Base-by-base conservation (phyloP, 257 asterid species). In the Solanum pennellii region DNA sequence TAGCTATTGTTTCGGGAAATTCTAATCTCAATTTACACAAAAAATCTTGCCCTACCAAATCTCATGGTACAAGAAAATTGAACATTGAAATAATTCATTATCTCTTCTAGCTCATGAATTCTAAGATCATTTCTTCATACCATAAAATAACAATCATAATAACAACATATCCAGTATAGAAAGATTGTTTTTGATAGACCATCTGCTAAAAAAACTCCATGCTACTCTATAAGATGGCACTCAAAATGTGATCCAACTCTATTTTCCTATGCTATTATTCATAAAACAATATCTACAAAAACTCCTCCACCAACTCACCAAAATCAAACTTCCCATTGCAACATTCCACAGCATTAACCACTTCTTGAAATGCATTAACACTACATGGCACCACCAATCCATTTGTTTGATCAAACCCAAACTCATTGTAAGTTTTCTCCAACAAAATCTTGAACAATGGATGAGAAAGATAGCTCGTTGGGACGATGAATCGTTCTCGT, bases 371-470 rank as follows among this genome's bases (percentile, higher is more conserved):
- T 44, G 95, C 90, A 45, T 84, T 62, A 18, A 94, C 96, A 87
- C 98, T 94, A 41, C 98, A 95, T 7, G 99, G 97, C 20, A 96
- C 90, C 27, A 93, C 93, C 0, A 96, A 91, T 1, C 98, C 96
- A 66, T 86, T 88, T 12, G 89, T 88, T 20, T 94, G 96, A 15
- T 72, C 88, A 65, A 94, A 94, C 11, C 98, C 99, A 49, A 87
- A 95, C 89, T 95, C 97, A 16, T 94, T 83, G 62, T 89, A 93
- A 4, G 98, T 95, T 91, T 95, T 96, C 89, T 96, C 98, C 39
- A 96, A 52, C 89, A 96, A 29, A 84, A 96, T 96, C 91, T 89
- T 94, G 95, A 96, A 92, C 75, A 96, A 68, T 27, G 99, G 99
- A 91, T 96, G 99, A 2, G 96, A 92, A 3, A 96, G 97, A 60